phyloP scores from a whole-genome alignment of 495 filamentous ascomycete species.

The Trichoderma gamsii region DNA sequence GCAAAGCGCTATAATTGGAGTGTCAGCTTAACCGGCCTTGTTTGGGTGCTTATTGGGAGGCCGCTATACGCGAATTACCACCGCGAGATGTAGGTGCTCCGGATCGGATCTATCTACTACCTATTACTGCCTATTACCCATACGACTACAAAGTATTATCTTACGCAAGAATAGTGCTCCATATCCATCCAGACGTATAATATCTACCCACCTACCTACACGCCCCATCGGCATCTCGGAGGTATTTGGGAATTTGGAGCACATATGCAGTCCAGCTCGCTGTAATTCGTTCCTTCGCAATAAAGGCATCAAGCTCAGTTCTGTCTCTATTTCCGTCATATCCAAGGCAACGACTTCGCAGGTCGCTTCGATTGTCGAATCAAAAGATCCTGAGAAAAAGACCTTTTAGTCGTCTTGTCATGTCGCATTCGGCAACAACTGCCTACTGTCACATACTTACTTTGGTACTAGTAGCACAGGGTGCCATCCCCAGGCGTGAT shows the following conservation, averaged over 20 bases:
- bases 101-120: not conserved
- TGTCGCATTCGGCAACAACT: slow-evolving; percentile 2
- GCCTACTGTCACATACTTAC: not conserved
- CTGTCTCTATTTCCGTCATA: not conserved
- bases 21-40: not conserved
- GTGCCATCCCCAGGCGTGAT: slow-evolving; percentile 12
- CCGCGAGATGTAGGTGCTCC: not conserved
- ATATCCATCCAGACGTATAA: not conserved
- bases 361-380: not conserved
- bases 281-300: not conserved
- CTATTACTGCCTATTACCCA: not conserved
- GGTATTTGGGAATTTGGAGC: not conserved
- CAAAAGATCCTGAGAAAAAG: not conserved
- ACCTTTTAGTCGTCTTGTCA: not conserved
- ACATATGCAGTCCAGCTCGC: not conserved
- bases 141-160: not conserved
- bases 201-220: not conserved
- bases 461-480: not conserved
- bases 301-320: not conserved
- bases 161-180: not conserved
- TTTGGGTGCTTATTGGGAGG: not conserved
- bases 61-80: not conserved
- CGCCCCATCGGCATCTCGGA: not conserved
- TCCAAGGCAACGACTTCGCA: not conserved
- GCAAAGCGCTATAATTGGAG: not conserved